A percentile compares a stretch with the other conserved stretches of the same genome.
Evolutionary conservation across 2,329 filamentous ascomycete species (phyloP).

Genomic region (Trichoderma koningii): DNA sequence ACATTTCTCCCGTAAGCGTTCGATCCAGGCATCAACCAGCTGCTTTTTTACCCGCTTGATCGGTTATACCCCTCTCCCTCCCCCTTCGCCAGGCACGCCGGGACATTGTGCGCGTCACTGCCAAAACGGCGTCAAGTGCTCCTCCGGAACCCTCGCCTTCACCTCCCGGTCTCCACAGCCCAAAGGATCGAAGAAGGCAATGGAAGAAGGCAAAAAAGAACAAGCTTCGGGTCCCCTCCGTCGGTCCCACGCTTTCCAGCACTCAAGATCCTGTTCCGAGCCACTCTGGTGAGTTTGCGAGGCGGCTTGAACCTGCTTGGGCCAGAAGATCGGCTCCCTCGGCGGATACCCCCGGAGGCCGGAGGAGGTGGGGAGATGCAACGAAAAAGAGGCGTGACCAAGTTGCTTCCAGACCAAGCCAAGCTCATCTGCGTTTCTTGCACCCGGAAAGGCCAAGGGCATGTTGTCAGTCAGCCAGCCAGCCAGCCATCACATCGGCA

Average conservation of each 20-base stretch:
- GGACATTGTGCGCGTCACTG: no score
- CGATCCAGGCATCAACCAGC: background rate
- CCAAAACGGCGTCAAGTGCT: no score
- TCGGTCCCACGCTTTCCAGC: background rate
- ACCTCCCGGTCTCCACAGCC: slow-evolving; percentile 14
- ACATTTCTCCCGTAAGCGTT: slow-evolving; percentile 8
- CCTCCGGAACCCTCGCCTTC: background rate
- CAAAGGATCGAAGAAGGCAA: background rate
- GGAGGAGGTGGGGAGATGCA: background rate
- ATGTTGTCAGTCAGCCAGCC: background rate
- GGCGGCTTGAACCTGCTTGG: background rate
- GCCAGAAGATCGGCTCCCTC: slow-evolving; percentile 21
- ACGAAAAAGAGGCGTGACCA: slow-evolving; percentile 10
- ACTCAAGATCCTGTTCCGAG: background rate
- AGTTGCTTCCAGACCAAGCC: background rate
- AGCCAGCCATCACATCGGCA: slow-evolving; percentile 6
- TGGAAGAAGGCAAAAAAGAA: background rate
- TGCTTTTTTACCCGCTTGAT: slow-evolving; percentile 19
- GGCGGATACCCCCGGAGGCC: slow-evolving; percentile 14
- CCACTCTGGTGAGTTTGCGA: background rate
- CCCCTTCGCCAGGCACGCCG: slow-evolving; percentile 1
- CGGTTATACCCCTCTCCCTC: background rate
- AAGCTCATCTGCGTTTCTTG: background rate
- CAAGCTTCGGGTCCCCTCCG: background rate
- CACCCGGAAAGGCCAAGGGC: background rate